Evolutionary conservation across 2,329 filamentous ascomycete species (phyloP), one percentile per base, ranked within the genome.

Genomic region (Neofusicoccum kwambonambiense): DNA sequence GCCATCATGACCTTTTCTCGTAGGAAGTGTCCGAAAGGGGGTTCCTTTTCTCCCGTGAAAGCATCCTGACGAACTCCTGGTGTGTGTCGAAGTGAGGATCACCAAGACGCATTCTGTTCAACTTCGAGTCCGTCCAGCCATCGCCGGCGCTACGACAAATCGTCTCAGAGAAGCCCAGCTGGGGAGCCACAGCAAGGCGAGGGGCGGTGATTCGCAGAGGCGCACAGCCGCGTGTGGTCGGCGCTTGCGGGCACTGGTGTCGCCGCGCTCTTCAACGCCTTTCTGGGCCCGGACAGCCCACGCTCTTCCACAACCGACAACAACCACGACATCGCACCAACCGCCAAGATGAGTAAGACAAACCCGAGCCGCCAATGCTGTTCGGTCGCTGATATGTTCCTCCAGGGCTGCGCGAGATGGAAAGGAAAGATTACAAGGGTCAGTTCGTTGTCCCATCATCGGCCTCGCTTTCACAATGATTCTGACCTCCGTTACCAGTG

Each of bases 311-410:
- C 42, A 8, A 2, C 42, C 42, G 2, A 17, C 42, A 44, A 44
- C n/a, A 12, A n/a, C n/a, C n/a, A 6, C 42, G 42, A 12, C n/a
- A n/a, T 15, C 7, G 15, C 50, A 19, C 17, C n/a, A 37, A 13
- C 42, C 31, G 56, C 13, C 56, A 47, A 49, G 22, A 60, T 60
- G 56, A 60, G 56, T 60, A 15, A 60, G 56, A n/a, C 17, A 31
- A 19, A 13, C 15, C 27, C 2, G 11, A 19, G 6, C 31, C 8
- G 8, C 3, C 5, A 12, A 19, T 35, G 15, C 22, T 13, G 22
- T 47, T 9, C 27, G 27, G 6, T 22, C 15, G 37, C n/a, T 60
- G n/a, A 60, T 17, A 15, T 19, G n/a, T 47, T 3, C n/a, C 35
- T 1, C 4, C 15, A 60, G 56, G 15, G 56, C 31, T 60, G 9